Evolutionary conservation across 2,329 filamentous ascomycete species (phyloP), one percentile per base, ranked within the genome.

Genomic region (Claviceps maximensis): DNA sequence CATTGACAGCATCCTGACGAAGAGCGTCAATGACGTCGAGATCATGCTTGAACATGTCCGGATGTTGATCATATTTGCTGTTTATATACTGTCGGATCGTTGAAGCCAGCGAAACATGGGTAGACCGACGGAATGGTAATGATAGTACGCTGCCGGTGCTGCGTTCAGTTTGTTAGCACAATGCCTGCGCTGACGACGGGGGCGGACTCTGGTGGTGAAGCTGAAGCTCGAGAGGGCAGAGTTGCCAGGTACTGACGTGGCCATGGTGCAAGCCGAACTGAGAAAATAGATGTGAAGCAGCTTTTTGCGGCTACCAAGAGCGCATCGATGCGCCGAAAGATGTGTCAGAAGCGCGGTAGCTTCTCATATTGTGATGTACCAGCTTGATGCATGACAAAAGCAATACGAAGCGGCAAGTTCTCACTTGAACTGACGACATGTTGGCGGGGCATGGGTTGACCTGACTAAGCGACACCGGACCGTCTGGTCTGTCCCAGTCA

Each of bases 51-150:
- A 98, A 98, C 85, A 95, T 95, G 69, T 96, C 89, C 36, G 93
- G 91, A 66, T 95, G 91, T 67, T 98, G 93, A 69, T 97, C 91
- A 84, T 97, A 97, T 77, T 97, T 96, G 69, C 82, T 85, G 56
- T 89, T 95, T 64, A 98, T 97, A 73, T 98, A 97, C 66, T 93
- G 84, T 58, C 87, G 89, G 66, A 98, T 89, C 49, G 89, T 86
- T 56, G 81, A 76, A 53, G 87, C 86, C 56, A 97, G 78, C 55
- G 85, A 86, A 42, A 95, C 76, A 54, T 84, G 78, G 58, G 86
- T 82, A 50, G 89, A 91, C 65, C 84, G 87, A 61, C 91, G 88
- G 70, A 97, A 97, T 9, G 91, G 90, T 57, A 95, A 76, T 65
- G 84, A 82, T 53, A 95, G 78, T 58, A 87, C 82, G 66, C 83